Percentiles rank a stretch among this genome's conserved stretches.
Conservation (phyloP, 306 rosid species). For the Vicia villosa region DNA sequence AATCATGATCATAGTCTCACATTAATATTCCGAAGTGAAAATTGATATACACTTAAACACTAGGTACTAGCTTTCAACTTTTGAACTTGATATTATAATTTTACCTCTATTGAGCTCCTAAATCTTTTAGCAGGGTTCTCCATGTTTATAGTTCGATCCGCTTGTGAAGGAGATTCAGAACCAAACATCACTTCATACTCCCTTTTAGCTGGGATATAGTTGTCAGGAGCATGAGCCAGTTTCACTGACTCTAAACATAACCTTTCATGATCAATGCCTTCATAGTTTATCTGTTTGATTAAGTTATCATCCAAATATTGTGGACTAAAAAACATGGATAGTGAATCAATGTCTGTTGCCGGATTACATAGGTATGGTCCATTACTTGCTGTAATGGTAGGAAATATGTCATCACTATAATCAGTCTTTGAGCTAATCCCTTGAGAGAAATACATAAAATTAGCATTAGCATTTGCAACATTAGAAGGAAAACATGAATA, state of each 20-base stretch:
- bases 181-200: slow-evolving; percentile 33
- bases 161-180: slow-evolving; percentile 34
- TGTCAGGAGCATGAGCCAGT: slow-evolving; percentile 37
- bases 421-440: slow-evolving; percentile 36
- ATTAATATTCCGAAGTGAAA: too few species aligned
- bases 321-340: slow-evolving; percentile 33
- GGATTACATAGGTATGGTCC: slow-evolving; percentile 21
- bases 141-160: slow-evolving; percentile 20
- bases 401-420: slow-evolving; percentile 7
- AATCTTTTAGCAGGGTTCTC: slow-evolving; percentile 56
- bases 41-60: too few species aligned
- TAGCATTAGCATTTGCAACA: slow-evolving; percentile 39
- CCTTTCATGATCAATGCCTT: slow-evolving; percentile 41
- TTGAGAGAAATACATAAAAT: slow-evolving; percentile 34
- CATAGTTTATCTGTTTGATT: slow-evolving; percentile 43
- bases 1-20: too few species aligned
- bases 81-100: too few species aligned
- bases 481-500: slow-evolving; percentile 49
- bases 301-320: slow-evolving; percentile 40
- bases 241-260: slow-evolving; percentile 11
- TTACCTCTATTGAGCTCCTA: too few species aligned
- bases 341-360: slow-evolving; percentile 37
- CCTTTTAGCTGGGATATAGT: neutral
- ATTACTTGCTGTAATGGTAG: slow-evolving; percentile 29
- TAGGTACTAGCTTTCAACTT: too few species aligned